Conservation (phyloP, 257 asterid species). For the Solanum ossicruentum region DNA sequence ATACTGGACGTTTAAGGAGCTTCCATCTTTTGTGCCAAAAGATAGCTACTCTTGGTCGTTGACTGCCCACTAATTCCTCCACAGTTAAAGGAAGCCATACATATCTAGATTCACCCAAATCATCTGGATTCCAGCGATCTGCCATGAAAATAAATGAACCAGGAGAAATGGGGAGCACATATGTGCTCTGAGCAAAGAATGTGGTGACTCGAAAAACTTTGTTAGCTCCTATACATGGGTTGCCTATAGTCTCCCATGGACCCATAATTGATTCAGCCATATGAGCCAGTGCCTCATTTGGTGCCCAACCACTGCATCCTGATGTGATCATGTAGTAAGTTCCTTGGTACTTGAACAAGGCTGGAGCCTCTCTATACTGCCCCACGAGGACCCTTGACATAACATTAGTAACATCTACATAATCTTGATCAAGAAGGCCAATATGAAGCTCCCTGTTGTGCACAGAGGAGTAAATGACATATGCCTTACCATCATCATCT, state of each 20-base stretch:
- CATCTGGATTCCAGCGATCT: constrained; percentile 61
- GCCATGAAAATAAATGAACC: constrained; percentile 62
- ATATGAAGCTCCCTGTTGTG: constrained; percentile 59
- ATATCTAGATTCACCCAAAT: constrained; percentile 57
- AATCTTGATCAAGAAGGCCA: constrained; percentile 29
- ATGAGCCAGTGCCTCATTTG: constrained; percentile 69
- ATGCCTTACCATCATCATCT: constrained; percentile 46
- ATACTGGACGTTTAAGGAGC: constrained; percentile 6
- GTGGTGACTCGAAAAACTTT: constrained; percentile 39
- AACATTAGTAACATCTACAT: constrained; percentile 14
- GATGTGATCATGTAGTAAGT: constrained; percentile 67
- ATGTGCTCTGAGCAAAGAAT: constrained; percentile 60
- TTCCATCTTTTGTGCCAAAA: constrained; percentile 71
- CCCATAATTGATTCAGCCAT: constrained; percentile 60
- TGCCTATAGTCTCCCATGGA: constrained; percentile 76
- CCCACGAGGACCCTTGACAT: constrained; percentile 38
- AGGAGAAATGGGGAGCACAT: constrained; percentile 42
- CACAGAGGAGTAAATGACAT: constrained; percentile 41
- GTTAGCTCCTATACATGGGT: constrained; percentile 70
- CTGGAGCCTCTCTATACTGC: constrained; percentile 64
- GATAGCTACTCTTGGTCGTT: constrained; percentile 49
- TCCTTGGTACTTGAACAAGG: constrained; percentile 43
- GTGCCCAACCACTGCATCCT: constrained; percentile 85
- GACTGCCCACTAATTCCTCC: constrained; percentile 15
- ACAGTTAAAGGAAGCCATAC: constrained; percentile 65